These are phyloP conservation scores for Saccharomycopsis babjevae DNA, from an alignment of 805 yeast species.

Conservation along the genomic window DNA sequence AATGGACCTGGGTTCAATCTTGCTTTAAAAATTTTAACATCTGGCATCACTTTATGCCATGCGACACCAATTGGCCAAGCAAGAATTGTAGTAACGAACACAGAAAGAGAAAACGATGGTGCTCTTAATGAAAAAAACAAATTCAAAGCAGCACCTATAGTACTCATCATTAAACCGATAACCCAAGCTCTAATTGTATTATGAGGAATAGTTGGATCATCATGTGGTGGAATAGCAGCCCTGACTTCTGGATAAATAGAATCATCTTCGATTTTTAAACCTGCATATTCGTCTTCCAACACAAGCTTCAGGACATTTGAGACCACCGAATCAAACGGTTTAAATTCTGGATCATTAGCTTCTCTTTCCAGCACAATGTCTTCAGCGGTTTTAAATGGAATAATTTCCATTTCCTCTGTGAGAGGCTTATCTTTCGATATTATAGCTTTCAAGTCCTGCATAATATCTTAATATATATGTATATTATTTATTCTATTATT, in stretches of 20 bases:
- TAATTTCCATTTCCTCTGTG: slow-evolving; percentile 7
- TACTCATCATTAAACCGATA: slow-evolving; percentile 38
- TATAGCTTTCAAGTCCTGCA: slow-evolving; percentile 9
- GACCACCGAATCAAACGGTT: slow-evolving; percentile 15
- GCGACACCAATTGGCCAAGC: slow-evolving; percentile 47
- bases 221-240: slow-evolving; percentile 44
- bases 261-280: slow-evolving; percentile 24
- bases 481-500: neutral
- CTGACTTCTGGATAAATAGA: slow-evolving; percentile 49
- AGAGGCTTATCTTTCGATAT: slow-evolving; percentile 6
- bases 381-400: slow-evolving; percentile 14
- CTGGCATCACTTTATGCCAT: slow-evolving; percentile 23
- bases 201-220: slow-evolving; percentile 38
- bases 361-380: slow-evolving; percentile 9
- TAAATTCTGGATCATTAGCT: slow-evolving; percentile 4
- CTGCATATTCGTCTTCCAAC: slow-evolving; percentile 28
- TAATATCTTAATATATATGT: neutral
- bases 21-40: slow-evolving; percentile 23
- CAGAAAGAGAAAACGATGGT: slow-evolving; percentile 40
- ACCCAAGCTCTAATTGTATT: slow-evolving; percentile 49
- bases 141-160: slow-evolving; percentile 48
- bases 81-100: slow-evolving; percentile 43
- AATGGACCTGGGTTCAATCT: slow-evolving; percentile 51
- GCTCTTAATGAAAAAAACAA: slow-evolving; percentile 44
- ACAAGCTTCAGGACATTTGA: slow-evolving; percentile 15